Base-by-base conservation (phyloP, 306 rosid species). In the Oxytropis ochrocephala region DNA sequence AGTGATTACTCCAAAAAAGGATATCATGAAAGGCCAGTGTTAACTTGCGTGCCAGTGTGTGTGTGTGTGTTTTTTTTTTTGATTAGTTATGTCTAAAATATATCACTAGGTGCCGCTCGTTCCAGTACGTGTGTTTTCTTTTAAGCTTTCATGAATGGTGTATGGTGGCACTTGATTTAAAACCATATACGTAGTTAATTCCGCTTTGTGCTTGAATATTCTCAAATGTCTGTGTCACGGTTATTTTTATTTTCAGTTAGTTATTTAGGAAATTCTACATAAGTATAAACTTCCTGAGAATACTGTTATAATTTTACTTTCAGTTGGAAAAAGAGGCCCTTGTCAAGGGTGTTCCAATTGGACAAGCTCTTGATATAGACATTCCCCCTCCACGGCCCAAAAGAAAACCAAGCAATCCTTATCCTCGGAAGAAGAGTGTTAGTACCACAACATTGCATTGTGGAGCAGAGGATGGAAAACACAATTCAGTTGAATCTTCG, bases 321-420 rank as follows among this genome's bases (percentile, higher is more conserved):
- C 96, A 92, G 98, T 75, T 89, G 85, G 95, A 92, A 80, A 92
- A 89, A 78, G 95, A 89, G 76, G 95, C 98, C 69, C 80, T 78
- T 50, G 77, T 80, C 18, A 92, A 84, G 80, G 95, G 96, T 30
- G 77, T 81, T 76, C 88, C 95, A 7, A 60, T 83, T 33, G 92
- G 92, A 62, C 82, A 86, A 64, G 78, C 95, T 60, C 67, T 84
- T 27, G 95, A 87, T 64, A 89, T 92, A 74, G 91, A 89, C 39
- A 89, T 92, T 64, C 98, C 98, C 33, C 98, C 98, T 65, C 98
- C 98, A 44, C 90, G 96, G 60, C 96, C 92, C 63, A 92, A 92
- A 82, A 84, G 96, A 83, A 92, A 92, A 75, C 96, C 95, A 46
- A 81, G 64, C 75, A 89, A 86, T 81, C 96, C 98, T 67, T 92